Percentiles rank a stretch among this genome's conserved stretches.
Conservation (phyloP, 1,284 basidiomycete genomes). For the Ganoderma lucidum region DNA sequence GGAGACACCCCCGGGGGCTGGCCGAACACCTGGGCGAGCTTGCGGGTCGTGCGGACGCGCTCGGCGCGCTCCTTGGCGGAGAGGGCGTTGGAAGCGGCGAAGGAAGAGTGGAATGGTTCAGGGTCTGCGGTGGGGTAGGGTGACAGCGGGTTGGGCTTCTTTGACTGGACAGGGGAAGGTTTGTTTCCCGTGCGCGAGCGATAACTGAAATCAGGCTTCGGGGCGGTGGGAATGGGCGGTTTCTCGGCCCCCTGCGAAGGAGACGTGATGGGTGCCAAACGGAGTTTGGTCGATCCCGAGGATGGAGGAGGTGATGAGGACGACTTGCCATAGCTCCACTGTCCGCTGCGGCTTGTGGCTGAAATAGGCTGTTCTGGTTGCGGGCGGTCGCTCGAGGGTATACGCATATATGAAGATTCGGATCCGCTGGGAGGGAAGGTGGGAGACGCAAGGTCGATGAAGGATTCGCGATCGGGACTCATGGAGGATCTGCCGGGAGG, state of each 20-base stretch:
- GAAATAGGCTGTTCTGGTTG: slow-evolving; percentile 5
- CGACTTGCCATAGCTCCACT: slow-evolving; percentile 26
- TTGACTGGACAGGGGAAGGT: slow-evolving; percentile 17
- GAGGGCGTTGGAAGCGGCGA: slow-evolving; percentile 68
- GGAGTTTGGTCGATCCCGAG: slow-evolving; percentile 25
- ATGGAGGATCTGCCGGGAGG: slow-evolving; percentile 33
- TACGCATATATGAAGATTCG: slow-evolving; percentile 25
- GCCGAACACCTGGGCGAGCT: slow-evolving; percentile 82
- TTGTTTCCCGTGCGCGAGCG: slow-evolving; percentile 33
- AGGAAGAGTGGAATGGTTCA: slow-evolving; percentile 48
- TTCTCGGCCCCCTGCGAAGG: slow-evolving; percentile 42
- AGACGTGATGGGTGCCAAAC: slow-evolving; percentile 29
- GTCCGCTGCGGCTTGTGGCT: slow-evolving; percentile 19
- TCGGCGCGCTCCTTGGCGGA: slow-evolving; percentile 73
- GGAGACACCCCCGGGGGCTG: slow-evolving; percentile 55
- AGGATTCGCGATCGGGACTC: slow-evolving; percentile 53
- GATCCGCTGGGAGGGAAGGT: slow-evolving; percentile 36
- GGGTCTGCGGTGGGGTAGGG: slow-evolving; percentile 21
- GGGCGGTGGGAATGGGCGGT: slow-evolving; percentile 49
- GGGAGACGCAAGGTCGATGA: slow-evolving; percentile 64
- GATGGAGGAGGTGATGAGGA: slow-evolving; percentile 11
- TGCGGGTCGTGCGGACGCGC: slow-evolving; percentile 75
- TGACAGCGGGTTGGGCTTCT: slow-evolving; percentile 19
- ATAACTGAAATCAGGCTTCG: slow-evolving; percentile 43
- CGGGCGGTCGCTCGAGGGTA: slow-evolving; percentile 20